Percentiles rank a stretch among this genome's conserved stretches.
Conservation (phyloP, 1,284 basidiomycete genomes). For the Sanguinoderma infundibulare region DNA sequence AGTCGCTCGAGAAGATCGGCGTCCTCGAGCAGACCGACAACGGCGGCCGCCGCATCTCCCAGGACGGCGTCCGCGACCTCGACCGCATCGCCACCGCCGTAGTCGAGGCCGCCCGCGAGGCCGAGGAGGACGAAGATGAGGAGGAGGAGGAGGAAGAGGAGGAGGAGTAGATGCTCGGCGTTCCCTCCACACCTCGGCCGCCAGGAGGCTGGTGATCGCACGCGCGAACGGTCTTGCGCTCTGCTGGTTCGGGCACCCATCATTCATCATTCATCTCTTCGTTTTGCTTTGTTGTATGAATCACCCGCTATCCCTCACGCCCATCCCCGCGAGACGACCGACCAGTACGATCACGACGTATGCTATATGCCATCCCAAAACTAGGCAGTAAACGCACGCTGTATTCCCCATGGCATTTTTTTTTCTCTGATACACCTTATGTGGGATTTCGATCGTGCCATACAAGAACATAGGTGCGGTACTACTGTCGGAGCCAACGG, state of each 20-base stretch:
- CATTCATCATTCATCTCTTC: not conserved
- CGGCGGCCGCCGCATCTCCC: slow-evolving; percentile 94
- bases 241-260: slow-evolving; percentile 16
- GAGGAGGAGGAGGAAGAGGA: slow-evolving; percentile 83
- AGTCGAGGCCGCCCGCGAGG: slow-evolving; percentile 86
- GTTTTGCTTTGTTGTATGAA: slow-evolving; percentile 22
- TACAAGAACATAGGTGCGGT: too few relatives aligned
- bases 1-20: slow-evolving; percentile 98
- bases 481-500: too few relatives aligned
- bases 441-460: not conserved
- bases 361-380: slow-evolving; percentile 32
- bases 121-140: slow-evolving; percentile 87
- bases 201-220: slow-evolving; percentile 8
- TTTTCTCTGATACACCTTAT: not conserved
- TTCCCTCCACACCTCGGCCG: not conserved
- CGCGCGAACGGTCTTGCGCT: slow-evolving; percentile 11
- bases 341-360: slow-evolving; percentile 25
- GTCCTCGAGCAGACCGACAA: slow-evolving; percentile 94
- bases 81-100: slow-evolving; percentile 99
- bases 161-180: slow-evolving; percentile 46
- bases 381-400: slow-evolving; percentile 30
- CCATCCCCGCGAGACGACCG: slow-evolving; percentile 15
- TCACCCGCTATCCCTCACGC: slow-evolving; percentile 6
- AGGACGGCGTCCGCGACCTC: slow-evolving; percentile 97
- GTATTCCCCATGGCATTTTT: slow-evolving; percentile 25